These are phyloP conservation scores for Silene latifolia DNA, from an alignment of 148 eudicot genomes.

Conservation along the genomic window DNA sequence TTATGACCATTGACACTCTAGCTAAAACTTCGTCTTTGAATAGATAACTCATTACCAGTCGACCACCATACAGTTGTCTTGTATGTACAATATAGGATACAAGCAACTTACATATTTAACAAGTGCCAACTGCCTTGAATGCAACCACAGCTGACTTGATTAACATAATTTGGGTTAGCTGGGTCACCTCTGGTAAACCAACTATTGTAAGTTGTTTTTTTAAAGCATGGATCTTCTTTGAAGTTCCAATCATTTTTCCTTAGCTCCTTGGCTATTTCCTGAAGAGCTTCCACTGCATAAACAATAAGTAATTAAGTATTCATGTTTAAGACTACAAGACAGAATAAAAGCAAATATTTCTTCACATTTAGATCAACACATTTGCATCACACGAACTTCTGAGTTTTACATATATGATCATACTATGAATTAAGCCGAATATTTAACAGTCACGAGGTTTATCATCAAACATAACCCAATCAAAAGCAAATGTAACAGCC, in stretches of 20 bases:
- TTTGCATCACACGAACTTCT: neutral
- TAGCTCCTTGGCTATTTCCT: conserved; percentile 34
- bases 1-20: too few relatives aligned
- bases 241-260: conserved; percentile 39
- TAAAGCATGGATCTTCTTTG: conserved; percentile 35
- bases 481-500: neutral
- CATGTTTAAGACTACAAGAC: neutral
- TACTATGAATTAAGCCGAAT: neutral
- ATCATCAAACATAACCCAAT: too few relatives aligned
- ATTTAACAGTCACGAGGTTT: too few relatives aligned
- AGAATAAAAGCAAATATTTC: neutral
- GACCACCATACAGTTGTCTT: neutral
- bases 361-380: neutral
- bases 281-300: conserved; percentile 35
- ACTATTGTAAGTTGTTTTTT: conserved; percentile 10
- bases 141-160: conserved; percentile 33
- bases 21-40: neutral
- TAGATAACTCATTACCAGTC: neutral
- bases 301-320: neutral
- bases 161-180: conserved; percentile 19
- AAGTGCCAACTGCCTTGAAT: conserved; percentile 26
- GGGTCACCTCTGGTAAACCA: conserved; percentile 24
- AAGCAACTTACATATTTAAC: conserved; percentile 28
- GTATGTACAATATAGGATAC: neutral
- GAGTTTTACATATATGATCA: neutral